A percentile compares a stretch with the other conserved stretches of the same genome.
phyloP scores from a whole-genome alignment of 805 yeast species.

The Metschnikowia sp. region DNA sequence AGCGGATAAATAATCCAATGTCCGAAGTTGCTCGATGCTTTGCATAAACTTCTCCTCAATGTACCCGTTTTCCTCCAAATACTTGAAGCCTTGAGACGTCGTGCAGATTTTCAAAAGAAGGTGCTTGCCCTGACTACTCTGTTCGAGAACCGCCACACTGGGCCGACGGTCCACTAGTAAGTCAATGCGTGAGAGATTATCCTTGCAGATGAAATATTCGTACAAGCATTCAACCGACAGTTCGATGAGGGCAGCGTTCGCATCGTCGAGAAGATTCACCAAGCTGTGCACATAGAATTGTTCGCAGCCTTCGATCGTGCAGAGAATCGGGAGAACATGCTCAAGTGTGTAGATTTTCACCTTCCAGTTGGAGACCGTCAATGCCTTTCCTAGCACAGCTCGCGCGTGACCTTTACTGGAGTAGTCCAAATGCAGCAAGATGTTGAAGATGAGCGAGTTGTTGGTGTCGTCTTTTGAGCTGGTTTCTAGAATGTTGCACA shows the following conservation, averaged over 20 bases:
- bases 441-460: constrained; percentile 51
- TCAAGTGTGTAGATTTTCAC: constrained; percentile 58
- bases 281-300: constrained; percentile 52
- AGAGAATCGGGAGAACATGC: constrained; percentile 42
- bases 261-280: constrained; percentile 69
- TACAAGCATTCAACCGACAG: constrained; percentile 22
- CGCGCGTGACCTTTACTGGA: constrained; percentile 62
- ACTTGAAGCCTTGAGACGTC: constrained; percentile 66
- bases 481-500: constrained; percentile 64
- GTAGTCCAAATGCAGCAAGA: constrained; percentile 63
- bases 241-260: constrained; percentile 21
- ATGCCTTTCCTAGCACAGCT: constrained; percentile 59
- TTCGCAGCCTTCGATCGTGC: constrained; percentile 33
- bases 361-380: constrained; percentile 50
- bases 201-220: constrained; percentile 16
- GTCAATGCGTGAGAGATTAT: constrained; percentile 41
- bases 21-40: constrained; percentile 9
- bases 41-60: constrained; percentile 11
- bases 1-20: constrained; percentile 10
- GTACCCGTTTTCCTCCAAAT: constrained; percentile 48
- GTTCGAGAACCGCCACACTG: constrained; percentile 38
- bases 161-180: constrained; percentile 56
- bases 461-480: constrained; percentile 28
- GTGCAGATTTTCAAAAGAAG: constrained; percentile 63
- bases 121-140: constrained; percentile 30